These are phyloP conservation scores for Torulaspora gathmanii DNA, from an alignment of 805 yeast species.

Conservation along the genomic window DNA sequence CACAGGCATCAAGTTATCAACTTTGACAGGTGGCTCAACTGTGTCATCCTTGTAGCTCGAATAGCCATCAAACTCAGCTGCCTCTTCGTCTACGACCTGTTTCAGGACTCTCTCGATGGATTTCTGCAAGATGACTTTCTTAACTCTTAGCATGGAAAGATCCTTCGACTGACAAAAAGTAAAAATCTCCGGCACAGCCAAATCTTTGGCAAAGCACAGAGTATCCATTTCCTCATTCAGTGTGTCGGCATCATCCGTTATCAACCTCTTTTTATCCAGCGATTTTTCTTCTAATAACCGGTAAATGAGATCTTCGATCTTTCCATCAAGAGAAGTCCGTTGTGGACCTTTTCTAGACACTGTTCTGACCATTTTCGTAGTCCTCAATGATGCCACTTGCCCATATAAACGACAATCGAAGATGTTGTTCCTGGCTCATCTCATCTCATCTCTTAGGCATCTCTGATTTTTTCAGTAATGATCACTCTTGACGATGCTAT, in stretches of 20 bases:
- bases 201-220: constrained; percentile 59
- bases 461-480: neutral
- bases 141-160: constrained; percentile 61
- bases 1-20: constrained; percentile 56
- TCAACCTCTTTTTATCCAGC: constrained; percentile 34
- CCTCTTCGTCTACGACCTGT: constrained; percentile 56
- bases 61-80: constrained; percentile 43
- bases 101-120: constrained; percentile 57
- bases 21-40: constrained; percentile 27
- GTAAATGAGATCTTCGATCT: constrained; percentile 52
- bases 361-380: constrained; percentile 34
- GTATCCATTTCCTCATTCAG: constrained; percentile 25
- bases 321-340: constrained; percentile 46
- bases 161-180: constrained; percentile 61
- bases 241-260: constrained; percentile 21
- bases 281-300: constrained; percentile 58
- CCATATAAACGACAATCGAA: no score
- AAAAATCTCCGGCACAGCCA: constrained; percentile 48
- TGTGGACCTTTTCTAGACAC: constrained; percentile 27
- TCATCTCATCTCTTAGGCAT: no score
- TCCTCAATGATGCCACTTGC: neutral
- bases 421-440: no score
- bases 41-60: constrained; percentile 25
- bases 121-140: constrained; percentile 57
- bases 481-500: neutral